Conservation (phyloP, 345 rosid genomes). For the Pistacia atlantica region DNA sequence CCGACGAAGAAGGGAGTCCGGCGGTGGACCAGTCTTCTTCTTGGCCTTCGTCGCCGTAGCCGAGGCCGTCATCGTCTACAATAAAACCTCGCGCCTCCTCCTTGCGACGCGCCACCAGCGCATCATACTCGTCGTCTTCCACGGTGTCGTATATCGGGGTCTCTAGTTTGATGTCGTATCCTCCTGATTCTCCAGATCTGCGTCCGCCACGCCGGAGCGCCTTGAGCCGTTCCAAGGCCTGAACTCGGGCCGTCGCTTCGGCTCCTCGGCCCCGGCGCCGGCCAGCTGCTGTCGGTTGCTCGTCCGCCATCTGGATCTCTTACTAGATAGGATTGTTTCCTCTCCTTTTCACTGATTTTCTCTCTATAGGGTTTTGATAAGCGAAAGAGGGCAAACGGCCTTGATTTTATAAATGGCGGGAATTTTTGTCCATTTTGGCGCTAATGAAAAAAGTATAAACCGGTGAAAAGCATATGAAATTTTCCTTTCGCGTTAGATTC, state of each 20-base stretch:
- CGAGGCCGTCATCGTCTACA: slow-evolving; percentile 74
- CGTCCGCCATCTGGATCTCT: slow-evolving; percentile 32
- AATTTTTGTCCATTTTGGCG: slow-evolving; percentile 33
- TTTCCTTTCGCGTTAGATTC: not conserved
- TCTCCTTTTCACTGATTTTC: not conserved
- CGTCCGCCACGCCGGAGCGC: slow-evolving; percentile 76
- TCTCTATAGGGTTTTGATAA: slow-evolving; percentile 9
- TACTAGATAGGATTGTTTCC: not conserved
- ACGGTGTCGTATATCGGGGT: slow-evolving; percentile 79
- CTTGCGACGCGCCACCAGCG: slow-evolving; percentile 69
- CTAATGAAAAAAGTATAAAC: not conserved
- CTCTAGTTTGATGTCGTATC: slow-evolving; percentile 65
- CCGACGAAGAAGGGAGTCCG: slow-evolving; percentile 59
- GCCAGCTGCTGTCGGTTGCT: slow-evolving; percentile 36
- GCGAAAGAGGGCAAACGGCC: not conserved
- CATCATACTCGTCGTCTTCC: slow-evolving; percentile 74
- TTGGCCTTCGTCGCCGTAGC: slow-evolving; percentile 81
- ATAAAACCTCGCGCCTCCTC: slow-evolving; percentile 80
- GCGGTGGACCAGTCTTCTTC: slow-evolving; percentile 92
- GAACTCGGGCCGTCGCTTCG: slow-evolving; percentile 55
- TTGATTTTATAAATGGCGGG: slow-evolving; percentile 28
- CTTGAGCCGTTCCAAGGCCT: slow-evolving; percentile 71
- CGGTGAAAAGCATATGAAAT: not conserved
- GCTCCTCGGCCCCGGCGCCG: slow-evolving; percentile 60
- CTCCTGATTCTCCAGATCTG: slow-evolving; percentile 55